Percentiles rank a stretch among this genome's conserved stretches.
These are phyloP conservation scores for Spinacia oleracea DNA, from an alignment of 179 eudicot species.

Conservation along the genomic window DNA sequence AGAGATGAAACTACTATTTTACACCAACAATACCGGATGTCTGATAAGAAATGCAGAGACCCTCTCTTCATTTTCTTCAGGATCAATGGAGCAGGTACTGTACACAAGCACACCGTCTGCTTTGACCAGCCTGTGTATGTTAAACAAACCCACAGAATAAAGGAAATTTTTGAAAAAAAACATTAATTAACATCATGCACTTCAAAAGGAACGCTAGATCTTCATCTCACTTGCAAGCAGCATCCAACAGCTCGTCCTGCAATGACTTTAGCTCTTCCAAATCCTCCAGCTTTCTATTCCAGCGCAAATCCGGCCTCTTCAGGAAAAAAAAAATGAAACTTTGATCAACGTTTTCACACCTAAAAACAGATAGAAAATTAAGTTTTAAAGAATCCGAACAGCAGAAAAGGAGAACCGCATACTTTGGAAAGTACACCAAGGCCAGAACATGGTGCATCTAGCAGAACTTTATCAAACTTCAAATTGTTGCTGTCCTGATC, in stretches of 20 bases:
- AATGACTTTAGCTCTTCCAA: constrained; percentile 78
- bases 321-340: neutral
- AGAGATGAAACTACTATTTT: neutral
- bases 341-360: neutral
- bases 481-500: constrained; percentile 45
- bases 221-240: constrained; percentile 72
- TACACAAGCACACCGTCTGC: constrained; percentile 84
- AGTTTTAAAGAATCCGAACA: neutral
- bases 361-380: neutral
- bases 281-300: constrained; percentile 91
- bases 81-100: constrained; percentile 95
- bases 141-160: neutral
- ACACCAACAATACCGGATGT: constrained; percentile 52
- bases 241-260: constrained; percentile 90
- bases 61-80: constrained; percentile 92
- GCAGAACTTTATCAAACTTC: constrained; percentile 71
- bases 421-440: constrained; percentile 97
- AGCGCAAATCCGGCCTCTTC: constrained; percentile 95
- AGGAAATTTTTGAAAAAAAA: neutral
- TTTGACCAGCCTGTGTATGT: constrained; percentile 67
- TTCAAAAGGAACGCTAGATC: neutral
- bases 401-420: constrained; percentile 17
- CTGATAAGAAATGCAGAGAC: constrained; percentile 75
- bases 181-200: neutral
- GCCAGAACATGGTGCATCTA: constrained; percentile 98